A percentile compares a stretch with the other conserved stretches of the same genome.
Evolutionary conservation across 139 green algal species (phyloP).

Genomic region (Gonium pectorale): DNA sequence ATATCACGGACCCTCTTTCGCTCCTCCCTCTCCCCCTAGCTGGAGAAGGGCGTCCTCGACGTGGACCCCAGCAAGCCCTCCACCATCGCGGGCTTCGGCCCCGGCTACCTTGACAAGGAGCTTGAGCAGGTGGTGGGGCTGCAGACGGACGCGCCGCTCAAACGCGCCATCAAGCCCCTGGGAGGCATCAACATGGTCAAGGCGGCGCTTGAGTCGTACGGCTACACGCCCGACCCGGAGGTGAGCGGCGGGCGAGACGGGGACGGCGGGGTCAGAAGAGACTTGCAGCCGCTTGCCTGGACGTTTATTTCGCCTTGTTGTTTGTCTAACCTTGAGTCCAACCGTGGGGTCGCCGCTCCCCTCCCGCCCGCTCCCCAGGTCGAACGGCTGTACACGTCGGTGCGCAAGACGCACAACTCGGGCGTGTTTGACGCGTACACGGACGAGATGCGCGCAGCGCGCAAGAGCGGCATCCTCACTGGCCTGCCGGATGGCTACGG

Average conservation of each 20-base stretch:
- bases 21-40: background rate
- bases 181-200: conserved; percentile 80
- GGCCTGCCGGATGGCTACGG: conserved; percentile 83
- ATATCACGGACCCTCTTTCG: too few species aligned
- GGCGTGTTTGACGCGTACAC: conserved; percentile 87
- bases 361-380: too few species aligned
- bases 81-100: conserved; percentile 69
- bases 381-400: conserved; percentile 58
- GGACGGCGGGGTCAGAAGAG: too few species aligned
- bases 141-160: conserved; percentile 79
- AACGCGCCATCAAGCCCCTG: conserved; percentile 83
- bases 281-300: too few species aligned
- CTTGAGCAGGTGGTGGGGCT: conserved; percentile 72
- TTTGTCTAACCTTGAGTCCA: too few species aligned
- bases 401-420: conserved; percentile 84
- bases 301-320: too few species aligned
- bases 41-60: conserved; percentile 64
- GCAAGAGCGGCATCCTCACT: conserved; percentile 78
- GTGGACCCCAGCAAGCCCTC: conserved; percentile 72
- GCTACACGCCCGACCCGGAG: conserved; percentile 48
- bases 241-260: too few species aligned
- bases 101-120: conserved; percentile 78
- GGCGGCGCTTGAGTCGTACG: conserved; percentile 72
- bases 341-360: too few species aligned
- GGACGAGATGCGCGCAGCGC: conserved; percentile 74